Evolutionary conservation across 805 yeast species (phyloP).

Genomic region (Candida adriatica): DNA sequence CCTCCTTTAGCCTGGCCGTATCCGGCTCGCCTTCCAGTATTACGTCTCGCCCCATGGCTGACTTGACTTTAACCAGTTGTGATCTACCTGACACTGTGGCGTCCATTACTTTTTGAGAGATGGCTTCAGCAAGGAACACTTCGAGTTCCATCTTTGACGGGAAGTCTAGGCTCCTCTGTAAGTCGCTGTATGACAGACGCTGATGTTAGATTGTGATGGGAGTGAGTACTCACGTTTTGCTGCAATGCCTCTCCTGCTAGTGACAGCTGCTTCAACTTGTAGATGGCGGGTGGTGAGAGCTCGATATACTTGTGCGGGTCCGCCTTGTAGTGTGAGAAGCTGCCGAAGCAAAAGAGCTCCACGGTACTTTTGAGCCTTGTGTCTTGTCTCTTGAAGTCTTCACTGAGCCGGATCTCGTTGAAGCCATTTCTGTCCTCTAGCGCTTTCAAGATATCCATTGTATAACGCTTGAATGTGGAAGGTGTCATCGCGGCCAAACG

Average conservation of each 20-base stretch:
- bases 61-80: conserved; percentile 12
- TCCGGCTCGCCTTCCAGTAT: conserved; percentile 10
- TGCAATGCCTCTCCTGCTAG: conserved; percentile 16
- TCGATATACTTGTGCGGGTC: conserved; percentile 9
- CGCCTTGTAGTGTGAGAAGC: conserved; percentile 11
- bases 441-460: too few species aligned
- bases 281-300: conserved; percentile 10
- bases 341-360: conserved; percentile 23
- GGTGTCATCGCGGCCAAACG: too few species aligned
- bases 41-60: conserved; percentile 21
- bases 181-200: conserved; percentile 11
- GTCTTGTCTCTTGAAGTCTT: conserved; percentile 3
- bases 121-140: conserved; percentile 17
- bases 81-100: conserved; percentile 18
- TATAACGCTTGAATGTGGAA: too few species aligned
- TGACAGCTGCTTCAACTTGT: conserved; percentile 18
- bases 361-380: conserved; percentile 15
- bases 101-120: conserved; percentile 13
- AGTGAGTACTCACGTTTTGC: conserved; percentile 8
- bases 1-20: conserved; percentile 1
- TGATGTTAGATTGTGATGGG: conserved; percentile 4
- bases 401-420: conserved; percentile 16
- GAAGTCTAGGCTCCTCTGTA: conserved; percentile 9
- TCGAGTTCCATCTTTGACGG: conserved; percentile 12
- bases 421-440: conserved; percentile 18